Conservation (phyloP, 2,329 filamentous ascomycete species). For the Plenodomus tracheiphilus region DNA sequence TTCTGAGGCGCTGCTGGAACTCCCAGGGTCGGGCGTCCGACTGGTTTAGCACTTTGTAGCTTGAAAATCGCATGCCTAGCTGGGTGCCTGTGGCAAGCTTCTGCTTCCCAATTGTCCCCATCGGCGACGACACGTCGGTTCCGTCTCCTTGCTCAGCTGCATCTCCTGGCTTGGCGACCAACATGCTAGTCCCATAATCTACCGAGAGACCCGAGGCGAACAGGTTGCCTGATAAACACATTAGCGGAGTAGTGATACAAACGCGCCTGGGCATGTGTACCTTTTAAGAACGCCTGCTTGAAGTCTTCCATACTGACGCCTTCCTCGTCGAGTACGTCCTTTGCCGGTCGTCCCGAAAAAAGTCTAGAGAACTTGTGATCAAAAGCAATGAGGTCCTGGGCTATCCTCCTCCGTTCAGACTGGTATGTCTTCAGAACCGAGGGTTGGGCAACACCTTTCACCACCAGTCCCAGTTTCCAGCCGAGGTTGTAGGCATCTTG, state of each 20-base stretch:
- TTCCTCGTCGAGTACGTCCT: slow-evolving; percentile 62
- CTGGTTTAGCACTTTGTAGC: slow-evolving; percentile 64
- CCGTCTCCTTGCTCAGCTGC: slow-evolving; percentile 52
- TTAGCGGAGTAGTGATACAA: background rate
- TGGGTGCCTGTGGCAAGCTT: slow-evolving; percentile 51
- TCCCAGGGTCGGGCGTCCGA: slow-evolving; percentile 60
- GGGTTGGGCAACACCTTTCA: slow-evolving; percentile 48
- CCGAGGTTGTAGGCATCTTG: slow-evolving; percentile 65
- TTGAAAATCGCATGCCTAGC: slow-evolving; percentile 62
- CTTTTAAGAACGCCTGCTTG: slow-evolving; percentile 62
- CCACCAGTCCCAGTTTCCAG: slow-evolving; percentile 59
- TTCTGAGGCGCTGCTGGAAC: slow-evolving; percentile 59
- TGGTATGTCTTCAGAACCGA: slow-evolving; percentile 57
- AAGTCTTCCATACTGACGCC: slow-evolving; percentile 67
- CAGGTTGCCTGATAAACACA: slow-evolving; percentile 49
- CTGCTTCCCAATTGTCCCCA: slow-evolving; percentile 40
- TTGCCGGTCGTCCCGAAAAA: slow-evolving; percentile 56
- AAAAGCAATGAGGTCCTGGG: slow-evolving; percentile 65
- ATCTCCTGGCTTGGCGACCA: slow-evolving; percentile 58
- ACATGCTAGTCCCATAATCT: slow-evolving; percentile 60
- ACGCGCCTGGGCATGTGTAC: background rate
- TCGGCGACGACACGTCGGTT: slow-evolving; percentile 45
- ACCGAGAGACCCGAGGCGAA: slow-evolving; percentile 64
- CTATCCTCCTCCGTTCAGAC: slow-evolving; percentile 61
- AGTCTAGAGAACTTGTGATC: slow-evolving; percentile 54